Conservation (phyloP, 495 filamentous ascomycete genomes). For the Tuber melanosporum region DNA sequence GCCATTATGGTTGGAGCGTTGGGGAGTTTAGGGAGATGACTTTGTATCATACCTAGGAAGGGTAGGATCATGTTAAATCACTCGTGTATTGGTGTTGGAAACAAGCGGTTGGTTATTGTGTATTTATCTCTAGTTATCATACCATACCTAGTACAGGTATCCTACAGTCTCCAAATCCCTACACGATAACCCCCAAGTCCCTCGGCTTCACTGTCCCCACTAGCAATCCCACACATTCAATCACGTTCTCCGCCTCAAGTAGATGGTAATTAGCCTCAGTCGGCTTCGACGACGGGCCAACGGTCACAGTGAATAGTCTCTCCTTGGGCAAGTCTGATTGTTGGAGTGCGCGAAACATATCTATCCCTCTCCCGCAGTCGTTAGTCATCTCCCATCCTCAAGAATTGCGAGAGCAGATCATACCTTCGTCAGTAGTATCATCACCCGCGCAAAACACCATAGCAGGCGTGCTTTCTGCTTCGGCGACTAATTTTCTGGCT, state of each 20-base stretch:
- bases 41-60: neutral
- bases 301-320: slow-evolving; percentile 71
- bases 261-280: slow-evolving; percentile 84
- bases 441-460: slow-evolving; percentile 88
- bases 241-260: slow-evolving; percentile 77
- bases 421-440: slow-evolving; percentile 96
- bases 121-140: neutral
- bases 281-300: slow-evolving; percentile 78
- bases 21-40: slow-evolving; percentile 34
- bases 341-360: slow-evolving; percentile 49
- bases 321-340: slow-evolving; percentile 23
- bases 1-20: slow-evolving; percentile 78
- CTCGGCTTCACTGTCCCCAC: slow-evolving; percentile 50
- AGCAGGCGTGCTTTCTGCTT: slow-evolving; percentile 53
- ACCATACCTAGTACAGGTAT: neutral
- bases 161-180: neutral
- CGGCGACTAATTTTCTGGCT: slow-evolving; percentile 63
- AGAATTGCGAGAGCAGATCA: slow-evolving; percentile 27
- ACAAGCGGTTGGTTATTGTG: neutral
- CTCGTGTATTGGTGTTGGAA: neutral
- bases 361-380: slow-evolving; percentile 34
- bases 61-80: neutral
- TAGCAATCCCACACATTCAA: slow-evolving; percentile 68
- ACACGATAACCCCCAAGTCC: slow-evolving; percentile 51
- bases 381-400: neutral